phyloP scores from a whole-genome alignment of 2,329 filamentous ascomycete species.

The Aspergillus sp. region DNA sequence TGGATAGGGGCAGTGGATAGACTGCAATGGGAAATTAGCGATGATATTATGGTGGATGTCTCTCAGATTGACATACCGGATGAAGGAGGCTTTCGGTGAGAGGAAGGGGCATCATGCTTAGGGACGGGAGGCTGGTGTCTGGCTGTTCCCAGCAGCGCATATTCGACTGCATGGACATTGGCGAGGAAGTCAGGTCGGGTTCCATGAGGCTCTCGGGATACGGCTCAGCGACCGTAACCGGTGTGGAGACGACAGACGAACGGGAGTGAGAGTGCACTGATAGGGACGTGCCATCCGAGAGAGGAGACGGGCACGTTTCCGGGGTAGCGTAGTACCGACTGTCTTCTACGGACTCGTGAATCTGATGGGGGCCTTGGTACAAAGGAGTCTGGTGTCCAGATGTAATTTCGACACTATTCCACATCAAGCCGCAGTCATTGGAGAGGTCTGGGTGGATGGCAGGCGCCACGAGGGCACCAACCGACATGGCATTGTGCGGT shows the following conservation, averaged over 20 bases:
- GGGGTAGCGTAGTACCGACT: conserved; percentile 47
- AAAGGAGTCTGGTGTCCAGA: conserved; percentile 33
- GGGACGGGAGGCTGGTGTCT: conserved; percentile 30
- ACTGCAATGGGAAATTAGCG: conserved; percentile 28
- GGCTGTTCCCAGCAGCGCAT: conserved; percentile 38
- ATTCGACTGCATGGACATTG: conserved; percentile 34
- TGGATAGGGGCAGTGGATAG: conserved; percentile 42
- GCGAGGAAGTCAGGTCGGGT: conserved; percentile 36
- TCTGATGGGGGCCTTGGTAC: conserved; percentile 33
- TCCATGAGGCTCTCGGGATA: conserved; percentile 38
- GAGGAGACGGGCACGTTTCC: conserved; percentile 48
- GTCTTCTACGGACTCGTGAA: conserved; percentile 43
- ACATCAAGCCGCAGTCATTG: conserved; percentile 36
- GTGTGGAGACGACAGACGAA: conserved; percentile 37
- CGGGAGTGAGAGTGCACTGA: conserved; percentile 34
- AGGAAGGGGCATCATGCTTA: conserved; percentile 39
- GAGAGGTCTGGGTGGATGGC: conserved; percentile 37
- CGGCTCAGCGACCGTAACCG: conserved; percentile 37
- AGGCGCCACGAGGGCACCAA: conserved; percentile 39
- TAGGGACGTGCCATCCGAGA: conserved; percentile 38
- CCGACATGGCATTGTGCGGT: conserved; percentile 38
- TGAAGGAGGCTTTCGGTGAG: conserved; percentile 40
- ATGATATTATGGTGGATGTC: background rate
- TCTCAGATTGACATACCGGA: conserved; percentile 33
- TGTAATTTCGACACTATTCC: conserved; percentile 40